A percentile compares a stretch with the other conserved stretches of the same genome.
Evolutionary conservation across 108 stramenopile genomes (phyloP).

Genomic region (Nitzschia sp.): DNA sequence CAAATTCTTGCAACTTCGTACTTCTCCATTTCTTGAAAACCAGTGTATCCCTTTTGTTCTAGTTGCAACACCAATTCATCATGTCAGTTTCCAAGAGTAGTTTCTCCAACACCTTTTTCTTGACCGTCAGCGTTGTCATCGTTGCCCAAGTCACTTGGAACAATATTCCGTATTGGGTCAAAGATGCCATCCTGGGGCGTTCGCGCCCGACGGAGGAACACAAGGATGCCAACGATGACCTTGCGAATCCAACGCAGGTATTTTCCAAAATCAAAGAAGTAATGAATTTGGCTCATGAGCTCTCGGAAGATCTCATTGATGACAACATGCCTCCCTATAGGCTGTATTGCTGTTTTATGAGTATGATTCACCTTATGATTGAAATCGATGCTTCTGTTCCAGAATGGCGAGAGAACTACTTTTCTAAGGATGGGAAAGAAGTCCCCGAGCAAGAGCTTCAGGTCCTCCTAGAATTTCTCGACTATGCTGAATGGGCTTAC

Average conservation of each 20-base stretch:
- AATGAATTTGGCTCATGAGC: not conserved
- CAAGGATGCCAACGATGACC: conserved; percentile 15
- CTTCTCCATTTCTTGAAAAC: too few relatives aligned
- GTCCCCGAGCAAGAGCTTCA: conserved; percentile 28
- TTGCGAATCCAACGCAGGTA: conserved; percentile 5
- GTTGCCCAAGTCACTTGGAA: conserved; percentile 3
- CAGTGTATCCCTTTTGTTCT: too few relatives aligned
- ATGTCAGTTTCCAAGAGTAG: too few relatives aligned
- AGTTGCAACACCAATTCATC: too few relatives aligned
- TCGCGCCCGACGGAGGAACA: not conserved
- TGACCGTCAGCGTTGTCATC: too few relatives aligned
- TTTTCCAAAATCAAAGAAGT: conserved; percentile 17
- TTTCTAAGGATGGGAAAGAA: conserved; percentile 4
- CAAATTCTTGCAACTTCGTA: too few relatives aligned
- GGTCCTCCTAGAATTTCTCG: conserved; percentile 34
- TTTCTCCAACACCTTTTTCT: too few relatives aligned
- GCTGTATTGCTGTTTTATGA: conserved; percentile 11
- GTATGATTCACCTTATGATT: conserved; percentile 20
- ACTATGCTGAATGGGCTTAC: conserved; percentile 48
- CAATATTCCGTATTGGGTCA: conserved; percentile 10
- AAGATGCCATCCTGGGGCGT: not conserved
- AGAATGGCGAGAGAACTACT: conserved; percentile 14
- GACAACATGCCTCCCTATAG: conserved; percentile 7
- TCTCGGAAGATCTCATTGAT: conserved; percentile 8
- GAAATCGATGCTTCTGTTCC: conserved; percentile 15